These are phyloP conservation scores for Fusarium pseudonygamai DNA, from an alignment of 2,329 filamentous ascomycete species.

Conservation along the genomic window DNA sequence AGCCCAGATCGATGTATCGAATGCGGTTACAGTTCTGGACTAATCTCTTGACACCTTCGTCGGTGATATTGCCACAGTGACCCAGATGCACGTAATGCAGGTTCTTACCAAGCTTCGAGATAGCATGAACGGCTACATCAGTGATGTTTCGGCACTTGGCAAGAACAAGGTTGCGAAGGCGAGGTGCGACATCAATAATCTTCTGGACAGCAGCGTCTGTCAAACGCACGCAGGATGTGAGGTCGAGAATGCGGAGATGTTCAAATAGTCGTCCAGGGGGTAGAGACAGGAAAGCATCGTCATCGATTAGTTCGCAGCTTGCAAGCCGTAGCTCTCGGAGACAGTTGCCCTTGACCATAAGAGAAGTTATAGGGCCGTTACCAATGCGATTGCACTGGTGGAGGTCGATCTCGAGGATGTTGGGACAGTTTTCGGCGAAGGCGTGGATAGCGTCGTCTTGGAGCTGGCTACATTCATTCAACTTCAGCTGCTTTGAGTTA, in stretches of 20 bases:
- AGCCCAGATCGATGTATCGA: conserved; percentile 97
- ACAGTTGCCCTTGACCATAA: conserved; percentile 80
- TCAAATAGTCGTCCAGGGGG: conserved; percentile 78
- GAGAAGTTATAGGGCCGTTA: conserved; percentile 82
- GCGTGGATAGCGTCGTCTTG: conserved; percentile 84
- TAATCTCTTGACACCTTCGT: conserved; percentile 84
- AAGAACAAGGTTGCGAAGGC: conserved; percentile 90
- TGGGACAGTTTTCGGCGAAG: conserved; percentile 87
- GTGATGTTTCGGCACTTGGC: conserved; percentile 96
- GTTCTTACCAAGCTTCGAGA: conserved; percentile 91
- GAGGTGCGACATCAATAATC: conserved; percentile 86
- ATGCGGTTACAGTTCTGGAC: conserved; percentile 91
- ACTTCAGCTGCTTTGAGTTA: conserved; percentile 73
- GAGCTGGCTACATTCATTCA: conserved; percentile 90
- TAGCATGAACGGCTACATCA: conserved; percentile 85
- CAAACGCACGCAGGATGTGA: conserved; percentile 86
- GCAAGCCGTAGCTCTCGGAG: conserved; percentile 91
- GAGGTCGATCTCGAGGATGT: conserved; percentile 95
- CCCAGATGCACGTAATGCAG: conserved; percentile 96
- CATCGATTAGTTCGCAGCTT: conserved; percentile 84
- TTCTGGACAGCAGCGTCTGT: conserved; percentile 88
- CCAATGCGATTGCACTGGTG: conserved; percentile 85
- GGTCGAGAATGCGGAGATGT: conserved; percentile 88
- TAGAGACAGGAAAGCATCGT: conserved; percentile 85
- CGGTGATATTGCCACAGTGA: conserved; percentile 91